Evolutionary conservation across 345 rosid species (phyloP).

Genomic region (Populus euphratica): DNA sequence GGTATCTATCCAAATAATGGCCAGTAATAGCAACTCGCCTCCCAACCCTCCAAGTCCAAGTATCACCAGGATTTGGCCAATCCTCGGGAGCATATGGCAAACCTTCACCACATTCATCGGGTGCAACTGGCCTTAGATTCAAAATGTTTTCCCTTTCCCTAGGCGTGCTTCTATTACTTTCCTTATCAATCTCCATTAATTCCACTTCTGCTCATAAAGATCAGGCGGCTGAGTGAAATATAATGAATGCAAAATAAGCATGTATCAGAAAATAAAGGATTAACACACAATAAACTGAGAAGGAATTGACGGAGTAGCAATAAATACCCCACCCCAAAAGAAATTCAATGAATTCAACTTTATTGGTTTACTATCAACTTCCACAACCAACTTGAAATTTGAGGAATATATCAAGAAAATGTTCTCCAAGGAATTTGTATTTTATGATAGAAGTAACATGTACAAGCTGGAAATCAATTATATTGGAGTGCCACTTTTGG

Average conservation of each 20-base stretch:
- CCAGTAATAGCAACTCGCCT: constrained; percentile 50
- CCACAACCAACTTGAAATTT: neutral
- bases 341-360: neutral
- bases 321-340: no score
- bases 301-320: no score
- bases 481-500: neutral
- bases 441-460: neutral
- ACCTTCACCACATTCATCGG: constrained; percentile 55
- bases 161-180: constrained; percentile 25
- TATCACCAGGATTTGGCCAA: constrained; percentile 77
- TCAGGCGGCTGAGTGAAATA: neutral
- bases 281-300: no score
- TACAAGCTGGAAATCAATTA: neutral
- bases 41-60: constrained; percentile 89
- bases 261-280: neutral
- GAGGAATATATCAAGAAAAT: neutral
- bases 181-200: constrained; percentile 32
- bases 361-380: neutral
- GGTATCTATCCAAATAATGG: constrained; percentile 52
- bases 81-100: constrained; percentile 80
- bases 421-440: neutral
- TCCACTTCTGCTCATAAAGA: constrained; percentile 19
- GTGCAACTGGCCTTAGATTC: constrained; percentile 39
- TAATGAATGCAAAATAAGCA: neutral
- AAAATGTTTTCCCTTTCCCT: constrained; percentile 27